phyloP scores from a whole-genome alignment of 2,329 filamentous ascomycete species.

The Lachnellula subtilissima region DNA sequence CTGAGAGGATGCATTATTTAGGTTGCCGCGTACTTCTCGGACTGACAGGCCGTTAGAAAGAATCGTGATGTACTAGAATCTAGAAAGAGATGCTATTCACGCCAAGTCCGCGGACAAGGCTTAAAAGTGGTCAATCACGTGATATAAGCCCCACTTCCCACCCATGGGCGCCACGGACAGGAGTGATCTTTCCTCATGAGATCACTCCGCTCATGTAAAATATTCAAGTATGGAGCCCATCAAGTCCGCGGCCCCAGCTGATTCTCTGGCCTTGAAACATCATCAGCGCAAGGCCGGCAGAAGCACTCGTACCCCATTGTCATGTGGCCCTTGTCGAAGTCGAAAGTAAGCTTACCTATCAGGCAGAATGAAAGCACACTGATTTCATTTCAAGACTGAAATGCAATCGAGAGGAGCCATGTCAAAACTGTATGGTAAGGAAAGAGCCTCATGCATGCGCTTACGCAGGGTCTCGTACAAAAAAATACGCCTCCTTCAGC shows the following conservation, averaged over 20 bases:
- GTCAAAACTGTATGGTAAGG: slow-evolving; percentile 87
- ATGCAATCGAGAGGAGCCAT: slow-evolving; percentile 85
- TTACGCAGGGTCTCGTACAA: slow-evolving; percentile 60
- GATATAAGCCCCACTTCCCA: background rate
- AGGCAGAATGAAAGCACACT: background rate
- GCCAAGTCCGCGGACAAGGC: background rate
- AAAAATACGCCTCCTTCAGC: slow-evolving; percentile 51
- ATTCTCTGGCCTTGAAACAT: background rate
- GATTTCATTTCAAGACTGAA: slow-evolving; percentile 54
- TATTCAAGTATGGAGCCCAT: background rate
- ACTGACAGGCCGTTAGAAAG: background rate
- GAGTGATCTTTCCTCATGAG: background rate
- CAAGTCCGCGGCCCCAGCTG: background rate
- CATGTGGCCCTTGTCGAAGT: slow-evolving; percentile 19
- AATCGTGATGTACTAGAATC: too few relatives aligned
- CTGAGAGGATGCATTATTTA: background rate
- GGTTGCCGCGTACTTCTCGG: background rate
- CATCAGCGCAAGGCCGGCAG: slow-evolving; percentile 11
- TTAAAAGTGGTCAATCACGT: background rate
- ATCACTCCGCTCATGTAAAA: background rate
- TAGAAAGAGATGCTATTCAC: background rate
- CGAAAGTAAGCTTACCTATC: slow-evolving; percentile 15
- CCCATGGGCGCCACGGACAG: background rate
- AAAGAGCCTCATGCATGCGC: slow-evolving; percentile 73
- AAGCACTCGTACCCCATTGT: slow-evolving; percentile 15